Conservation (phyloP, 2,329 filamentous ascomycete species). For the Sarocladium strictum region DNA sequence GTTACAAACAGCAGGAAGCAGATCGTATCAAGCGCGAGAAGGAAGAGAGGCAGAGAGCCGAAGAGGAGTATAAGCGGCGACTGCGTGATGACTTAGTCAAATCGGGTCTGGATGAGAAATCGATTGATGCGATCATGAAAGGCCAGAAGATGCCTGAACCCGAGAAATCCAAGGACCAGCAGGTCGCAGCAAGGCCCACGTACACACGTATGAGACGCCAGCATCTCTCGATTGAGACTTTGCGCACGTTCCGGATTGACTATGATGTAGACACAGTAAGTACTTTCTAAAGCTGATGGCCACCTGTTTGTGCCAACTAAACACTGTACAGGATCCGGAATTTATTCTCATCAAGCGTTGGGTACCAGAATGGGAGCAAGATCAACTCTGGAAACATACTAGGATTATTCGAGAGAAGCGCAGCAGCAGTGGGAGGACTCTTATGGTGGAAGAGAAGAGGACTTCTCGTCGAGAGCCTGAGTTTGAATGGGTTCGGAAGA, state of each 20-base stretch:
- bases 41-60: constrained; percentile 40
- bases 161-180: constrained; percentile 10
- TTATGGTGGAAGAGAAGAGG: constrained; percentile 41
- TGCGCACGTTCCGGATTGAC: constrained; percentile 49
- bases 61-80: constrained; percentile 48
- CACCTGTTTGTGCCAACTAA: not conserved
- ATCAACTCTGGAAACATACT: constrained; percentile 68
- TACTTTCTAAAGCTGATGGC: not conserved
- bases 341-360: constrained; percentile 69
- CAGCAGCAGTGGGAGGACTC: constrained; percentile 26
- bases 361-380: constrained; percentile 66
- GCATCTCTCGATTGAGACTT: constrained; percentile 57
- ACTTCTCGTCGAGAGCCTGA: constrained; percentile 29
- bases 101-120: constrained; percentile 52
- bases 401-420: constrained; percentile 54
- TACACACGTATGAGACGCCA: constrained; percentile 59
- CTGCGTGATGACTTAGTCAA: constrained; percentile 53
- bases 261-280: constrained; percentile 52
- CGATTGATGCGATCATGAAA: constrained; percentile 53
- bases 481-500: constrained; percentile 54
- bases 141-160: constrained; percentile 43
- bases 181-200: constrained; percentile 35
- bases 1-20: constrained; percentile 44
- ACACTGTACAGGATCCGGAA: constrained; percentile 49
- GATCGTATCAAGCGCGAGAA: constrained; percentile 34